Evolutionary conservation across 192 early-diverging fungal species (phyloP).

Genomic region (Gigaspora rosea): DNA sequence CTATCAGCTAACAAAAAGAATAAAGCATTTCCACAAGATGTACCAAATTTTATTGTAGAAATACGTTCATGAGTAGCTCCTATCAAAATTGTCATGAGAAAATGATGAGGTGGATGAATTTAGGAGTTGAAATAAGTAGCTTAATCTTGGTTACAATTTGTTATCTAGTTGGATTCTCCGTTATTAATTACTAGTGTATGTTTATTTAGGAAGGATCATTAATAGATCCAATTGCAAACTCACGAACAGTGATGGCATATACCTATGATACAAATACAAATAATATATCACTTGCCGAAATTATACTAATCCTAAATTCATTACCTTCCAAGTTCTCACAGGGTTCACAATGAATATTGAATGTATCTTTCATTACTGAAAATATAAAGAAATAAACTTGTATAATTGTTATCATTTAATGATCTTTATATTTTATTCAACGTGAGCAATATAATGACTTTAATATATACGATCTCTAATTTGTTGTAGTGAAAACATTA

Average conservation of each 20-base stretch:
- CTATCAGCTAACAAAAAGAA: neutral
- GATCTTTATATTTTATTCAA: no score
- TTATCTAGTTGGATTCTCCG: neutral
- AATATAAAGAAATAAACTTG: neutral
- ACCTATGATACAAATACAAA: slow-evolving; percentile 1
- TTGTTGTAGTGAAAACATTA: no score
- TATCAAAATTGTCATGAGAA: neutral
- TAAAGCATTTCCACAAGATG: neutral
- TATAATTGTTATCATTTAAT: no score
- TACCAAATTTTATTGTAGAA: slow-evolving; percentile 11
- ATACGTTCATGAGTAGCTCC: neutral
- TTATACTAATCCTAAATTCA: neutral
- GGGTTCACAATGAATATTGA: neutral
- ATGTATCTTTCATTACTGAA: neutral
- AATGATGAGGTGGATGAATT: neutral
- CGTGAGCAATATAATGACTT: no score
- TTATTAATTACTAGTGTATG: slow-evolving; percentile 1
- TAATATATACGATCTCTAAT: no score
- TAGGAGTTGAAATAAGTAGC: neutral
- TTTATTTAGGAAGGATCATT: neutral
- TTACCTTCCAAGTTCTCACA: slow-evolving; percentile 6
- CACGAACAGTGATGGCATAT: neutral
- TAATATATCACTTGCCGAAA: neutral
- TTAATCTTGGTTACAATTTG: neutral
- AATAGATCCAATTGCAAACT: slow-evolving; percentile 10